Conservation (phyloP, 805 yeast genomes). For the Isabelozyma pseudorhagii region DNA sequence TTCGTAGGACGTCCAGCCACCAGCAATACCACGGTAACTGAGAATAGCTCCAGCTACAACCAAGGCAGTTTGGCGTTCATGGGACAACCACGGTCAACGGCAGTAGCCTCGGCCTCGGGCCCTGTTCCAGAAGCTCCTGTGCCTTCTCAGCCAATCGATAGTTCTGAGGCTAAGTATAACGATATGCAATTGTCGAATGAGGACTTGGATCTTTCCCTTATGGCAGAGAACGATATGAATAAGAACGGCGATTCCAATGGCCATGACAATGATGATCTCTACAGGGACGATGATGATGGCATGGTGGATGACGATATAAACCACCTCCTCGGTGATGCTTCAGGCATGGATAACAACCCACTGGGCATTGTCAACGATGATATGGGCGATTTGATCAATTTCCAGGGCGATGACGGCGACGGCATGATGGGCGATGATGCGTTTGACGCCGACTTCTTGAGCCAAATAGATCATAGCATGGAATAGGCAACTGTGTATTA, state of each 20-base stretch:
- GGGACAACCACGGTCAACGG: background rate
- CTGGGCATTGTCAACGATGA: slow-evolving; percentile 20
- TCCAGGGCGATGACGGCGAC: slow-evolving; percentile 27
- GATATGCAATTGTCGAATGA: background rate
- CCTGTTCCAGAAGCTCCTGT: background rate
- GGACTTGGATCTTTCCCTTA: background rate
- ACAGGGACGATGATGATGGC: background rate
- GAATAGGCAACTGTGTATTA: slow-evolving; percentile 8
- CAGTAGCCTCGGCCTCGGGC: background rate
- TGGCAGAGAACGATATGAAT: background rate
- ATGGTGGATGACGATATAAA: slow-evolving; percentile 14
- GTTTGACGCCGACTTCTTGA: slow-evolving; percentile 33
- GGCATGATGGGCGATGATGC: slow-evolving; percentile 22
- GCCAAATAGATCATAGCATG: slow-evolving; percentile 24
- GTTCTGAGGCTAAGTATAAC: background rate
- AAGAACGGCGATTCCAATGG: background rate
- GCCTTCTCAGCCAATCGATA: background rate
- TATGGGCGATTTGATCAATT: slow-evolving; percentile 32
- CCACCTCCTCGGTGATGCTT: slow-evolving; percentile 14
- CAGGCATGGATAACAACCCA: slow-evolving; percentile 3
- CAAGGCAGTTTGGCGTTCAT: background rate
- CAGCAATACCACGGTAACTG: background rate
- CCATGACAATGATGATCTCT: background rate
- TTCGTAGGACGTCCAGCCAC: background rate
- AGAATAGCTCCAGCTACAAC: background rate